Percentiles rank a stretch among this genome's conserved stretches.
Evolutionary conservation across 1,284 basidiomycete genomes (phyloP).

Genomic region (Sporisorium scitamineum): DNA sequence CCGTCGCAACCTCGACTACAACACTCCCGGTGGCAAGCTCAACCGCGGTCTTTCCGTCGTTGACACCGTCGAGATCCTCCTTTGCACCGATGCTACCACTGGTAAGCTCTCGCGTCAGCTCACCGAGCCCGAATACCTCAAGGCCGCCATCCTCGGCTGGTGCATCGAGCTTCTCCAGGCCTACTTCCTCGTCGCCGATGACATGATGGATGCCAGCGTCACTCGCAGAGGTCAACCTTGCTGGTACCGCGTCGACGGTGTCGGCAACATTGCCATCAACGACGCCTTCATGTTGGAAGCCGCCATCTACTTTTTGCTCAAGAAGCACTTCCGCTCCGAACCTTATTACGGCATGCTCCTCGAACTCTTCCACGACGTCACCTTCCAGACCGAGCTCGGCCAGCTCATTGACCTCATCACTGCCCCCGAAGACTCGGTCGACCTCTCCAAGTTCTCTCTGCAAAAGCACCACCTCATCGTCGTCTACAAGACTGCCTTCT

Average conservation of each 20-base stretch:
- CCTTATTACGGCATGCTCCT: slow-evolving; percentile 87
- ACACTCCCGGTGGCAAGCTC: slow-evolving; percentile 94
- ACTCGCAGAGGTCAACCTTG: slow-evolving; percentile 98
- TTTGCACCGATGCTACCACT: slow-evolving; percentile 74
- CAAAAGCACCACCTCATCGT: slow-evolving; percentile 92
- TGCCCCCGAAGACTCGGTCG: slow-evolving; percentile 88
- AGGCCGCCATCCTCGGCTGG: slow-evolving; percentile 93
- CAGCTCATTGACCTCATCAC: slow-evolving; percentile 96
- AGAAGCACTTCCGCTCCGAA: slow-evolving; percentile 85
- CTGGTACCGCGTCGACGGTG: slow-evolving; percentile 78
- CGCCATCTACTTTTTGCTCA: slow-evolving; percentile 90
- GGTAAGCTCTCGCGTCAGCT: slow-evolving; percentile 70
- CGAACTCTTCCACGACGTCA: slow-evolving; percentile 90
- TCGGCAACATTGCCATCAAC: slow-evolving; percentile 93
- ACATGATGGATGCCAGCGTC: slow-evolving; percentile 95
- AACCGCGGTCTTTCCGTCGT: slow-evolving; percentile 95
- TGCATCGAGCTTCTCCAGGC: slow-evolving; percentile 98
- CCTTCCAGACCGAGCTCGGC: slow-evolving; percentile 94
- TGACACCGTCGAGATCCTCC: slow-evolving; percentile 89
- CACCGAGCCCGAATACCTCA: slow-evolving; percentile 79
- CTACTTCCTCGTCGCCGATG: slow-evolving; percentile 96
- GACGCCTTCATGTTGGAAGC: slow-evolving; percentile 96
- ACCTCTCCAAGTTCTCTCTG: slow-evolving; percentile 86
- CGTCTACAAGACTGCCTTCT: slow-evolving; percentile 96
- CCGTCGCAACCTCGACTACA: slow-evolving; percentile 81